Base-by-base conservation (phyloP, 768 basidiomycete species). In the Tricholoma terreum region DNA sequence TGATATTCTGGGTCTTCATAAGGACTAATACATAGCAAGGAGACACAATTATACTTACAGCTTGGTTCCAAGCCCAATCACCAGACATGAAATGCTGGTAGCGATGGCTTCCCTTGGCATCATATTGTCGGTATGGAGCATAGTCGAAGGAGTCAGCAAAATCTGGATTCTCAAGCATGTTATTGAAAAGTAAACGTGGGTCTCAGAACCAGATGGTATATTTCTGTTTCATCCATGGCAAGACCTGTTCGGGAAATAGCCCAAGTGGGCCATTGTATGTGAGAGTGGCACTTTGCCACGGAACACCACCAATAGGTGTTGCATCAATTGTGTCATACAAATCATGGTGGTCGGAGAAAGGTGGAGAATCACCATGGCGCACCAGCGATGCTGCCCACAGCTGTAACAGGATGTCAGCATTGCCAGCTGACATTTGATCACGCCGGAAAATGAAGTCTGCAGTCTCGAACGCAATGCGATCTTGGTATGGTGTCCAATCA, bases 231-330 rank as follows among this genome's bases (percentile, higher is more conserved):
- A 67, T 75, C 78, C 75, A 80, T 10, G 67, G 34, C 4, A 72
- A 64, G 55, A 14, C 58, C 52, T 65, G 61, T 4, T 65, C 60
- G 12, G 50, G 12, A 50, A 50, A 27, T 27, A 27, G 24, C 24
- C 24, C 24, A 6, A 60, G 19, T 56, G 66, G 15, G 19, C 69
- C 30, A 64, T 52, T 50, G 31, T 74, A 77, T 4, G 55, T 43
- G 11, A 73, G 42, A 2, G 62, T 49, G 54, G 79, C 73, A 2
- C 59, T 63, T 4, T 68, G 17, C 77, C 78, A 81, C 0, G 75
- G 69, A 6, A 66, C 66, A 27, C 73, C 71, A 7, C 76, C 75
- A 22, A 68, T 46, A 5, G 45, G 51, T 14, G 71, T 77, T 0
- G 54, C 52, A 49, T 80, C 74, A 22, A 80, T 78, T 0, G 63